Evolutionary conservation across 2,329 filamentous ascomycete species (phyloP).

Genomic region (Chalaropsis ovoidea): DNA sequence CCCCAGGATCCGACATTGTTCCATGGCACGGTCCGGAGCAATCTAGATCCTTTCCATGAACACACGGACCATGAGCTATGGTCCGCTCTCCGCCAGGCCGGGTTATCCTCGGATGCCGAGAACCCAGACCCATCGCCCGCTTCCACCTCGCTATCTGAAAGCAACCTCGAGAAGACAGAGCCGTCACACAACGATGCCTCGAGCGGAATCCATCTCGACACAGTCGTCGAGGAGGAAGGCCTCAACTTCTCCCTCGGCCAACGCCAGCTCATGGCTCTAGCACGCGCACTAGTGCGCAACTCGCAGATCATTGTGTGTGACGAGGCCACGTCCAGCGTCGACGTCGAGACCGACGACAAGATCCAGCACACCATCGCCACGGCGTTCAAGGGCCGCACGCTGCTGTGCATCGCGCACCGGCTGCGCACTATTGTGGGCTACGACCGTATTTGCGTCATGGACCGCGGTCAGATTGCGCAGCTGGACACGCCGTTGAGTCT

Average conservation of each 20-base stretch:
- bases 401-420: conserved; percentile 87
- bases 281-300: conserved; percentile 75
- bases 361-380: conserved; percentile 81
- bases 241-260: conserved; percentile 94
- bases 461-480: conserved; percentile 76
- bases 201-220: conserved; percentile 62
- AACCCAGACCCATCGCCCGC: conserved; percentile 30
- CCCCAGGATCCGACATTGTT: conserved; percentile 79
- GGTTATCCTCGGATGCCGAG: conserved; percentile 45
- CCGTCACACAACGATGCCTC: conserved; percentile 26
- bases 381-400: conserved; percentile 75
- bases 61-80: conserved; percentile 69
- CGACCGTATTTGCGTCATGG: conserved; percentile 95
- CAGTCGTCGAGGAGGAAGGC: conserved; percentile 80
- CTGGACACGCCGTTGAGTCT: conserved; percentile 65
- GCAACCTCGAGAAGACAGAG: conserved; percentile 25
- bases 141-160: conserved; percentile 31
- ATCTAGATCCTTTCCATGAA: conserved; percentile 71
- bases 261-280: conserved; percentile 88
- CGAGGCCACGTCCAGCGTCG: conserved; percentile 85
- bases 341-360: conserved; percentile 94
- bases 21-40: conserved; percentile 66
- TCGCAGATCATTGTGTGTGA: conserved; percentile 93
- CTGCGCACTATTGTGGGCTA: conserved; percentile 88
- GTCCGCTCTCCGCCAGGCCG: conserved; percentile 66